phyloP scores from a whole-genome alignment of 2,329 filamentous ascomycete species.

The Fusarium sp. region DNA sequence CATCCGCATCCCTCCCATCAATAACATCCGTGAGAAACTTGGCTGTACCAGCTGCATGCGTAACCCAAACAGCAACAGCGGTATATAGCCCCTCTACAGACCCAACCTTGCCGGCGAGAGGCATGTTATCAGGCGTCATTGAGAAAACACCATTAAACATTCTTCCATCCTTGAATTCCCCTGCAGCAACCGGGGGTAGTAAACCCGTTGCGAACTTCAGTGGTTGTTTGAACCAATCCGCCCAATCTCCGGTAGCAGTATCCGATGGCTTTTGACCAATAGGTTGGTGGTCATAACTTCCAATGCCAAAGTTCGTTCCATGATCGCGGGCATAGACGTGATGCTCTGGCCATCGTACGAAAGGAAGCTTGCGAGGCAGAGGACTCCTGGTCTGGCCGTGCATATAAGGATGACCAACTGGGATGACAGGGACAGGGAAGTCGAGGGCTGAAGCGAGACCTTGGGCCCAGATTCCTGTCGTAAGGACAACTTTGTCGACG shows the following conservation, averaged over 20 bases:
- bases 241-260: conserved; percentile 34
- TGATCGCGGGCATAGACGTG: conserved; percentile 43
- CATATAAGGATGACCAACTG: conserved; percentile 42
- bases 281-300: conserved; percentile 39
- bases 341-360: conserved; percentile 40
- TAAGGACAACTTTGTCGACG: conserved; percentile 38
- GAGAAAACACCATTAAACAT: conserved; percentile 44
- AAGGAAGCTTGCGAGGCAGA: conserved; percentile 1
- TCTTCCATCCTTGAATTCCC: conserved; percentile 16
- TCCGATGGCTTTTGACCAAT: conserved; percentile 14
- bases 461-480: conserved; percentile 43
- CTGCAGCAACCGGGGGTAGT: conserved; percentile 12
- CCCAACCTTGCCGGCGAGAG: conserved; percentile 19
- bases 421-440: conserved; percentile 38
- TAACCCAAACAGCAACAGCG: conserved; percentile 42
- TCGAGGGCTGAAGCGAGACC: conserved; percentile 20
- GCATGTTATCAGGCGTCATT: conserved; percentile 46
- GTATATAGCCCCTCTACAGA: conserved; percentile 25
- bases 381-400: conserved; percentile 1
- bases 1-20: conserved; percentile 24
- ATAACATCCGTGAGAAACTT: conserved; percentile 30
- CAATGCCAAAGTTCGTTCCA: conserved; percentile 35
- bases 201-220: conserved; percentile 20
- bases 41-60: conserved; percentile 34
- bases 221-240: conserved; percentile 28